These are phyloP conservation scores for Oryza nivara DNA, from an alignment of 176 grass and related monocot species.

Conservation along the genomic window DNA sequence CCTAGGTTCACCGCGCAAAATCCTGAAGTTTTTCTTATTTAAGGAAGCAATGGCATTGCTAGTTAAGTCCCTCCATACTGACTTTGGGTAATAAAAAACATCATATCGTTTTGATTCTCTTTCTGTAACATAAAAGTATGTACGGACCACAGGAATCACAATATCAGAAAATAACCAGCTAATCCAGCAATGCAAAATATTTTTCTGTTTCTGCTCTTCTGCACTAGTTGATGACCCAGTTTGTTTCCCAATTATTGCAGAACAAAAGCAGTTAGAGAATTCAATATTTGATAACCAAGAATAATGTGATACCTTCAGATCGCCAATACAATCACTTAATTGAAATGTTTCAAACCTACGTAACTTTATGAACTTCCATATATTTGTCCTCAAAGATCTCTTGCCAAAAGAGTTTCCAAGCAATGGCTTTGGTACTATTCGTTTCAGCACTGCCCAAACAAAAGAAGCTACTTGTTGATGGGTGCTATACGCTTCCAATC, in stretches of 20 bases:
- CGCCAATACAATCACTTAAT: constrained; percentile 63
- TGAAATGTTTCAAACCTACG: constrained; percentile 63
- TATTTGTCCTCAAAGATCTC: constrained; percentile 76
- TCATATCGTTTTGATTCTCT: constrained; percentile 78
- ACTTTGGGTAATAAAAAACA: constrained; percentile 88
- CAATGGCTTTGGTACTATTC: constrained; percentile 67
- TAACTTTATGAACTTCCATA: constrained; percentile 79
- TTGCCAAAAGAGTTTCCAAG: constrained; percentile 66
- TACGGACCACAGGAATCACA: constrained; percentile 65
- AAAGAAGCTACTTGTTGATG: constrained; percentile 81
- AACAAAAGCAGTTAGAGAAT: constrained; percentile 58
- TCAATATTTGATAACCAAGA: constrained; percentile 71
- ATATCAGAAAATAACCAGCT: constrained; percentile 83
- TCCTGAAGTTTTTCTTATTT: constrained; percentile 46
- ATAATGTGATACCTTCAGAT: constrained; percentile 66
- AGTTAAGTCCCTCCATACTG: constrained; percentile 68
- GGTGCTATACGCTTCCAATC: constrained; percentile 62
- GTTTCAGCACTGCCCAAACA: constrained; percentile 72
- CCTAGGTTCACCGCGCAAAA: constrained; percentile 37
- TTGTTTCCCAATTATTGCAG: constrained; percentile 31
- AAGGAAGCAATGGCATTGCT: constrained; percentile 58
- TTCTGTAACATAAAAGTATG: constrained; percentile 92
- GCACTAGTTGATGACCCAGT: constrained; percentile 32
- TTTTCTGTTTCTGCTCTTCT: constrained; percentile 43
- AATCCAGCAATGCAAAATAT: constrained; percentile 78